phyloP scores from a whole-genome alignment of 78 protist genomes.

The Reticulomyxa filosa region DNA sequence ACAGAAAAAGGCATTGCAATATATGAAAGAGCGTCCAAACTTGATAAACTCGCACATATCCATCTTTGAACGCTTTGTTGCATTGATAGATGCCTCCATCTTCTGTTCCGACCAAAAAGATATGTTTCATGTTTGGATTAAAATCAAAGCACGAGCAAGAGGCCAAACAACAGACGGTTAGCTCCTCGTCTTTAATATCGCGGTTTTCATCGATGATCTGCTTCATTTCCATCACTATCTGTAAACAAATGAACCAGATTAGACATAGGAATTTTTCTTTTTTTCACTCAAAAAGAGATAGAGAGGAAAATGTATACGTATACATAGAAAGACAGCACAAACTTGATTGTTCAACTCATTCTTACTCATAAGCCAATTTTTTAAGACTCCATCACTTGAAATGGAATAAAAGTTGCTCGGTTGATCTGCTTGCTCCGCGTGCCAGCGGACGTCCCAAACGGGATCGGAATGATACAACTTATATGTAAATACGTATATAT shows the following conservation, averaged over 20 bases:
- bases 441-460: conserved; percentile 39
- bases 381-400: conserved; percentile 50
- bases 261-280: too few relatives aligned
- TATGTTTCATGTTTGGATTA: conserved; percentile 11
- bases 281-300: background rate
- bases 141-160: conserved; percentile 45
- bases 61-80: conserved; percentile 50
- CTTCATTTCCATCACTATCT: too few relatives aligned
- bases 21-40: background rate
- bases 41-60: conserved; percentile 30
- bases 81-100: conserved; percentile 48
- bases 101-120: conserved; percentile 61
- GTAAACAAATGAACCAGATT: too few relatives aligned
- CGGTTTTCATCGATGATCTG: background rate
- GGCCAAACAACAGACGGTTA: conserved; percentile 31
- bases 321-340: background rate
- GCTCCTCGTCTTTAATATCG: conserved; percentile 11
- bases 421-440: conserved; percentile 29
- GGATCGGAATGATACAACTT: conserved; percentile 51
- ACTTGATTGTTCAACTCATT: conserved; percentile 26
- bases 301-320: background rate
- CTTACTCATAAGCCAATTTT: conserved; percentile 45
- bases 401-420: conserved; percentile 32
- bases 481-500: conserved; percentile 28
- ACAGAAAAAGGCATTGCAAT: background rate